These are phyloP conservation scores for Trichoderma atrobrunneum DNA, from an alignment of 2,329 filamentous ascomycete species.

Conservation along the genomic window DNA sequence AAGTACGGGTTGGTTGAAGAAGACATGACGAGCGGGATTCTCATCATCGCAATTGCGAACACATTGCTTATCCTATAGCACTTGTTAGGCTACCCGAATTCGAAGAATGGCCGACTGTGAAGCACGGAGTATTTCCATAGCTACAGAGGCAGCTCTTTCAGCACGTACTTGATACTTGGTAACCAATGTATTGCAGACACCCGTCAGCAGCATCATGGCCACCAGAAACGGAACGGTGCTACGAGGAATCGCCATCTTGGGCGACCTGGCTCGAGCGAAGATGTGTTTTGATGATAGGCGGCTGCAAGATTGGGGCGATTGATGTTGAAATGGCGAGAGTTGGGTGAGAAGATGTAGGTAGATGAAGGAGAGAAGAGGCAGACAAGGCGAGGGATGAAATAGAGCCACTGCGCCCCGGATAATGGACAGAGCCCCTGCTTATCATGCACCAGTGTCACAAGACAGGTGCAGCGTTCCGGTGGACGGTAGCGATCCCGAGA, in stretches of 20 bases:
- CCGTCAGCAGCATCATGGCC: constrained; percentile 93
- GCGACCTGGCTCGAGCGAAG: neutral
- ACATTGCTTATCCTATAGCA: constrained; percentile 87
- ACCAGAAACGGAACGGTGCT: constrained; percentile 80
- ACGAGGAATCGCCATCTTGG: constrained; percentile 61
- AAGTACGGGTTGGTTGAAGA: constrained; percentile 92
- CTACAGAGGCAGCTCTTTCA: neutral
- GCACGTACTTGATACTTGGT: constrained; percentile 85
- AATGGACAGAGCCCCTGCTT: constrained; percentile 7
- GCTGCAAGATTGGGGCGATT: neutral
- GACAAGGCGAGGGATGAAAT: neutral
- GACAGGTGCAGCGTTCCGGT: neutral
- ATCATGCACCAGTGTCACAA: constrained; percentile 13
- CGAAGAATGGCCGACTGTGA: neutral
- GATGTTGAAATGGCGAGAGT: neutral
- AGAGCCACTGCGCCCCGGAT: constrained; percentile 5
- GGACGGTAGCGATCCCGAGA: neutral
- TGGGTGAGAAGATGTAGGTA: neutral
- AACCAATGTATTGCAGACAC: constrained; percentile 93
- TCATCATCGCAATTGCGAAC: constrained; percentile 79
- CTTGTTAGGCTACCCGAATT: neutral
- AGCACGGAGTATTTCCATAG: neutral
- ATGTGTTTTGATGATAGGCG: neutral
- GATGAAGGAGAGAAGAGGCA: neutral
- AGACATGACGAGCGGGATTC: constrained; percentile 61